A percentile compares a stretch with the other conserved stretches of the same genome.
These are phyloP conservation scores for Nematodospora anomalae DNA, from an alignment of 1,139 yeast genomes.

Conservation along the genomic window DNA sequence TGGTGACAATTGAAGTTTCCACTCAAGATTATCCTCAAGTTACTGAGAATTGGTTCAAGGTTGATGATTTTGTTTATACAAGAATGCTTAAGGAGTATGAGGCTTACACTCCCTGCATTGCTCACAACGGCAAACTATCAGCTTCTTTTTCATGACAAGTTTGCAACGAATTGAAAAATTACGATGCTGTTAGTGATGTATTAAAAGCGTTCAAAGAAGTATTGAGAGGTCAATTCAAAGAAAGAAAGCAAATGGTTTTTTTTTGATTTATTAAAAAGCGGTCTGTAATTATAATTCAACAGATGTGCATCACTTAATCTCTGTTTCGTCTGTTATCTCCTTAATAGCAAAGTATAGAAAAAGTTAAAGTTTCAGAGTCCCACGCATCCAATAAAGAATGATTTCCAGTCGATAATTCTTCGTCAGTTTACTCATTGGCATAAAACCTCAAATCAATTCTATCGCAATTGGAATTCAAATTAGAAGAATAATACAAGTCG, in stretches of 20 bases:
- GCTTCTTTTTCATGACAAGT: conserved; percentile 61
- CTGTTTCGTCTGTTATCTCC: too few relatives aligned
- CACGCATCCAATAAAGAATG: too few relatives aligned
- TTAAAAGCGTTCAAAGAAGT: conserved; percentile 18
- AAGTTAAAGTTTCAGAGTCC: too few relatives aligned
- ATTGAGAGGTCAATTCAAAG: conserved; percentile 4
- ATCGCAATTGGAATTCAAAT: too few relatives aligned
- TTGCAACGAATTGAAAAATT: conserved; percentile 58
- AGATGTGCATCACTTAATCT: too few relatives aligned
- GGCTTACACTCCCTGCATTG: conserved; percentile 47
- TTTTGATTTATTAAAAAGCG: too few relatives aligned
- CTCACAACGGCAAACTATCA: conserved; percentile 43
- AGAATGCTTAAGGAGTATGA: conserved; percentile 23
- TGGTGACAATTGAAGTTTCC: conserved; percentile 41
- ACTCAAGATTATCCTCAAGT: conserved; percentile 16
- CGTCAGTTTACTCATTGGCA: too few relatives aligned
- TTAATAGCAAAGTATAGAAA: too few relatives aligned
- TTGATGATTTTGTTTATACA: conserved; percentile 11
- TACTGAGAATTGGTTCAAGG: conserved; percentile 12
- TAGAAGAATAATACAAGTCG: too few relatives aligned
- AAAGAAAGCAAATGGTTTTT: neutral
- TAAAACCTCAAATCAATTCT: too few relatives aligned
- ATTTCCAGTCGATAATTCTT: too few relatives aligned
- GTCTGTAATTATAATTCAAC: too few relatives aligned
- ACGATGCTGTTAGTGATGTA: conserved; percentile 40